These are phyloP conservation scores for Capronia americana DNA, from an alignment of 2,329 filamentous ascomycete genomes.

Conservation along the genomic window DNA sequence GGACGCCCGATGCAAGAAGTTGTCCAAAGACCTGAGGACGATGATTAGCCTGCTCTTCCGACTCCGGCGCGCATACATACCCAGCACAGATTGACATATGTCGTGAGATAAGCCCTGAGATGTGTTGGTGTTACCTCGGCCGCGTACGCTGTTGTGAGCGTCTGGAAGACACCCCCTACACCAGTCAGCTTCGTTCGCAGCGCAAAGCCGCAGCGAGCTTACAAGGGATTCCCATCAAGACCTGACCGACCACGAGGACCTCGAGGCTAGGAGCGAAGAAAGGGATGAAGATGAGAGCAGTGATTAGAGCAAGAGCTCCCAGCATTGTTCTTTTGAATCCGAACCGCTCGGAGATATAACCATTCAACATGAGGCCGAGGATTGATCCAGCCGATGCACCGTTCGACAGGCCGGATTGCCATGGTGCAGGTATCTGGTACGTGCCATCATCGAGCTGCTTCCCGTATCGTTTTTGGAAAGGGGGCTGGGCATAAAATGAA, in stretches of 20 bases:
- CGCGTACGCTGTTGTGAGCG: constrained; percentile 46
- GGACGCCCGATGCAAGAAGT: constrained; percentile 44
- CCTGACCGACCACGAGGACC: constrained; percentile 43
- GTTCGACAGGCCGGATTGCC: constrained; percentile 38
- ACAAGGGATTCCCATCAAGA: constrained; percentile 42
- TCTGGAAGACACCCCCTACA: constrained; percentile 43
- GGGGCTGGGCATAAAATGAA: constrained; percentile 70
- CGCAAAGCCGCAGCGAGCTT: neutral
- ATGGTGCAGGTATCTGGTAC: constrained; percentile 20
- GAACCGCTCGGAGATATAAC: constrained; percentile 41
- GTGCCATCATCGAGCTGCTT: constrained; percentile 12
- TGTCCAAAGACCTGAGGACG: constrained; percentile 45
- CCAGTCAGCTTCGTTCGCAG: neutral
- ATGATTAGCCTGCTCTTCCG: neutral
- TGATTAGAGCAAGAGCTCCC: constrained; percentile 34
- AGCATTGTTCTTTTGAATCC: constrained; percentile 45
- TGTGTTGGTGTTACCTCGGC: constrained; percentile 45
- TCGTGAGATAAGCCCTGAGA: constrained; percentile 43
- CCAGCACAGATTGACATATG: constrained; percentile 42
- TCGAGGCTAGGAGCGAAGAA: constrained; percentile 49
- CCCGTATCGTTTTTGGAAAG: constrained; percentile 49
- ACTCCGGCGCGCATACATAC: neutral
- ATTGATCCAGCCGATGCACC: constrained; percentile 41
- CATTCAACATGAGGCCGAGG: constrained; percentile 43
- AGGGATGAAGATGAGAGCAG: constrained; percentile 44